A percentile compares a stretch with the other conserved stretches of the same genome.
Conservation (phyloP, 495 filamentous ascomycete species). For the Hypoxylon rickii region DNA sequence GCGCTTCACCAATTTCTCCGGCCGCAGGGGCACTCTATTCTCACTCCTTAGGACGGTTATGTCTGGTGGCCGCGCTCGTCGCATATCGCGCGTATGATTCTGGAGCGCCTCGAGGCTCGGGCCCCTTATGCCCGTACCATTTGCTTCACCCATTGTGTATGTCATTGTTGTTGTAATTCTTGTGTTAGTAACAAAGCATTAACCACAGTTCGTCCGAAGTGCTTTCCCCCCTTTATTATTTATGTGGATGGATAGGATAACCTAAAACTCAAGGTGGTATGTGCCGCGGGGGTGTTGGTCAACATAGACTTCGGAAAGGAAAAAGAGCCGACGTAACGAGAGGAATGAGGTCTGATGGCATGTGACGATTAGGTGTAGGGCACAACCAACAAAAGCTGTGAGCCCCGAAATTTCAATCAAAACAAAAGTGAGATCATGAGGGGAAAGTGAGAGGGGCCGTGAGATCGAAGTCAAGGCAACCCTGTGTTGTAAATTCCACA, state of each 20-base stretch:
- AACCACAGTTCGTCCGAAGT: neutral
- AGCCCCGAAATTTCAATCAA: constrained; percentile 11
- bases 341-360: constrained; percentile 10
- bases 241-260: constrained; percentile 1
- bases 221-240: constrained; percentile 17
- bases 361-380: constrained; percentile 5
- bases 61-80: constrained; percentile 34
- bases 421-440: constrained; percentile 14
- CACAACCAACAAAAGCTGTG: constrained; percentile 4
- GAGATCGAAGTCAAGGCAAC: constrained; percentile 30
- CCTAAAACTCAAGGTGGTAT: neutral
- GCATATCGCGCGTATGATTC: constrained; percentile 27
- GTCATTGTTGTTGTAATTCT: neutral
- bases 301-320: constrained; percentile 6
- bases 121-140: constrained; percentile 11
- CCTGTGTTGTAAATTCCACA: constrained; percentile 12
- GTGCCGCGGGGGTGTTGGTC: neutral
- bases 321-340: constrained; percentile 7
- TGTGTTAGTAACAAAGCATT: constrained; percentile 1
- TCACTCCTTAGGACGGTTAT: constrained; percentile 25
- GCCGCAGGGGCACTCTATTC: constrained; percentile 27
- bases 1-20: constrained; percentile 32
- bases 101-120: constrained; percentile 28
- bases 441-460: constrained; percentile 14
- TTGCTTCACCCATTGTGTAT: constrained; percentile 17